Percentiles rank a stretch among this genome's conserved stretches.
phyloP scores from a whole-genome alignment of 2,329 filamentous ascomycete species.

The Lachnellula occidentalis region DNA sequence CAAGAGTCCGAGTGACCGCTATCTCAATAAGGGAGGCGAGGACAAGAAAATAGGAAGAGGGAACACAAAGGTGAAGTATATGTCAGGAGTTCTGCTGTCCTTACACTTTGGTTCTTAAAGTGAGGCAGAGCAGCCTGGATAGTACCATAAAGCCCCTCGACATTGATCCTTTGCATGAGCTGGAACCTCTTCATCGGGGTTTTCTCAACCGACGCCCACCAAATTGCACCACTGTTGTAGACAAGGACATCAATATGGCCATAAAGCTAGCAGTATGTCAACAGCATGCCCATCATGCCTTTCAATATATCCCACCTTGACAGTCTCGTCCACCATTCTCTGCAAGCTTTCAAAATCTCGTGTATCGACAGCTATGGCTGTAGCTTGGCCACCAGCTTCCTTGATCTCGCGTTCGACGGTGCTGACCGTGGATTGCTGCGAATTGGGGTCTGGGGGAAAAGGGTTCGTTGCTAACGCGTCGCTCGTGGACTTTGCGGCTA shows the following conservation, averaged over 20 bases:
- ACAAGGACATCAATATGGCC: constrained; percentile 64
- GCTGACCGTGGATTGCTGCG: constrained; percentile 67
- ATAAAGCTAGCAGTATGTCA: constrained; percentile 9
- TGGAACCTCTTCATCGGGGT: constrained; percentile 73
- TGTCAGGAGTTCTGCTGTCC: neutral
- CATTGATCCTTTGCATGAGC: constrained; percentile 70
- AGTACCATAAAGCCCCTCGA: constrained; percentile 68
- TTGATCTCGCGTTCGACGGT: constrained; percentile 73
- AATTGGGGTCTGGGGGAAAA: constrained; percentile 75
- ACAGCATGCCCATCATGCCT: constrained; percentile 15
- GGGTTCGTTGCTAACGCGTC: constrained; percentile 49
- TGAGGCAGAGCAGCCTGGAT: constrained; percentile 65
- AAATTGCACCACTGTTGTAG: constrained; percentile 83
- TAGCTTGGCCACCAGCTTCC: constrained; percentile 57
- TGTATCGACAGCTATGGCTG: constrained; percentile 65
- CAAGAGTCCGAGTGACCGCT: too few relatives aligned
- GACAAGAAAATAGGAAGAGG: too few relatives aligned
- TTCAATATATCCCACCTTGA: constrained; percentile 34
- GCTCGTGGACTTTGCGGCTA: constrained; percentile 70
- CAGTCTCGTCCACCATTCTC: constrained; percentile 51
- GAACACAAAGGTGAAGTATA: too few relatives aligned
- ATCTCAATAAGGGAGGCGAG: too few relatives aligned
- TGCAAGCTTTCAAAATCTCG: constrained; percentile 58
- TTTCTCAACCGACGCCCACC: constrained; percentile 70
- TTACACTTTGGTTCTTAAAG: constrained; percentile 43